Conservation (phyloP, 192 early-diverging fungal genomes). For the Lunasporangiospora selenospora region DNA sequence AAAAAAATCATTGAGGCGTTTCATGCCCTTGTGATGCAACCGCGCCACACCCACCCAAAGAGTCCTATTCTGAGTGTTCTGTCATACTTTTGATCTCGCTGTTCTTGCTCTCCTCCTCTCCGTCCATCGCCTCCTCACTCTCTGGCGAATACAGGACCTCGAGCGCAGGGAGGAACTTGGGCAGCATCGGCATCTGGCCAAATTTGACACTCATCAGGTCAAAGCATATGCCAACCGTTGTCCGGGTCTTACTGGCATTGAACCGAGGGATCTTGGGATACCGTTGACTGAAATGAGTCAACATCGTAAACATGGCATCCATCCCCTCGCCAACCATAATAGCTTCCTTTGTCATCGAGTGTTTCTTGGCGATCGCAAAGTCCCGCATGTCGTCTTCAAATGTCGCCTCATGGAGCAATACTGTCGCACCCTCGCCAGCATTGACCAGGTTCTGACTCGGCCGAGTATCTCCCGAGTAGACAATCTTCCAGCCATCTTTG, state of each 20-base stretch:
- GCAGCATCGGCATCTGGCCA: slow-evolving; percentile 54
- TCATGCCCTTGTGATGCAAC: no score
- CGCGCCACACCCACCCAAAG: no score
- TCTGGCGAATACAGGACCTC: slow-evolving; percentile 57
- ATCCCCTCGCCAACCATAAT: slow-evolving; percentile 84
- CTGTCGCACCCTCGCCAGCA: slow-evolving; percentile 70
- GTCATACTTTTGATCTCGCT: slow-evolving; percentile 12
- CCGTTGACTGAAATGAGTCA: slow-evolving; percentile 98
- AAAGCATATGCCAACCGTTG: slow-evolving; percentile 72
- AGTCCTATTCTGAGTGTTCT: background rate
- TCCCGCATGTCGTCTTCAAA: slow-evolving; percentile 73
- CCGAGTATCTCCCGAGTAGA: slow-evolving; percentile 95
- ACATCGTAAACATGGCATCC: slow-evolving; percentile 80
- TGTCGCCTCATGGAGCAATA: slow-evolving; percentile 95
- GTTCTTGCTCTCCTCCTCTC: slow-evolving; percentile 35
- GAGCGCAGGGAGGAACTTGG: slow-evolving; percentile 61
- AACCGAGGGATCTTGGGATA: slow-evolving; percentile 86
- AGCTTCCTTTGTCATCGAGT: slow-evolving; percentile 89
- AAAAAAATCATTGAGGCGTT: no score
- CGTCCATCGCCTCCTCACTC: slow-evolving; percentile 49
- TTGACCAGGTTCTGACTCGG: slow-evolving; percentile 78
- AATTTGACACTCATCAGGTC: slow-evolving; percentile 76
- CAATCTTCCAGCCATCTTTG: slow-evolving; percentile 75
- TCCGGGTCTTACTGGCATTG: slow-evolving; percentile 41
- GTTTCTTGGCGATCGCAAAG: slow-evolving; percentile 82